Percentiles rank a stretch among this genome's conserved stretches.
phyloP scores from a whole-genome alignment of 83 land plant genomes.

The Isoetes engelmannii region DNA sequence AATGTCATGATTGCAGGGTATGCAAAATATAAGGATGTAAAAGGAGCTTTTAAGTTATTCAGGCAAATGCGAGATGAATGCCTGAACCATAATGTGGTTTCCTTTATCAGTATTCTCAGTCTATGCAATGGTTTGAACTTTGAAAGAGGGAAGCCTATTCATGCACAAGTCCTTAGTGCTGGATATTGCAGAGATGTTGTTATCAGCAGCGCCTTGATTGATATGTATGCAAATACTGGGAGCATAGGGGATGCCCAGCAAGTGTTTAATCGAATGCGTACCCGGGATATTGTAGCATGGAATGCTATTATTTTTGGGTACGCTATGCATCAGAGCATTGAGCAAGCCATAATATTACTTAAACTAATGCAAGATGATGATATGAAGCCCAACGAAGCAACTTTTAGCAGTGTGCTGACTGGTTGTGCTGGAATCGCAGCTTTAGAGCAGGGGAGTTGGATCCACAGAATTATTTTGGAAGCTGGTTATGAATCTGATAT shows the following conservation, averaged over 20 bases:
- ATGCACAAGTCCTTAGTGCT: too few species aligned
- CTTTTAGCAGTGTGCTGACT: slow-evolving; percentile 30
- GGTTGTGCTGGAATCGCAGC: slow-evolving; percentile 43
- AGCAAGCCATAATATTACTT: not conserved
- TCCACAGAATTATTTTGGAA: slow-evolving; percentile 25
- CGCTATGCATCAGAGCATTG: slow-evolving; percentile 30
- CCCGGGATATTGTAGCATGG: slow-evolving; percentile 34
- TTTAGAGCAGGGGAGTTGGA: slow-evolving; percentile 32
- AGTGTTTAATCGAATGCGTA: slow-evolving; percentile 25
- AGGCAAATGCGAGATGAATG: too few species aligned
- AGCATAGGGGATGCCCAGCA: slow-evolving; percentile 25
- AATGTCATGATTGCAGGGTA: too few species aligned
- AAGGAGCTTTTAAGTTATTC: too few species aligned
- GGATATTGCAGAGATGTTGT: slow-evolving; percentile 11
- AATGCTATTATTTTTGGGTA: slow-evolving; percentile 40
- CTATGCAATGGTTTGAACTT: too few species aligned
- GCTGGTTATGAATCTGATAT: slow-evolving; percentile 5
- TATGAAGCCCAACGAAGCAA: slow-evolving; percentile 25
- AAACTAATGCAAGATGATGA: not conserved
- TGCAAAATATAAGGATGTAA: too few species aligned
- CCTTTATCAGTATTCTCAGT: too few species aligned
- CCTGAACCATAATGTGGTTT: too few species aligned
- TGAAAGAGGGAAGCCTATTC: too few species aligned
- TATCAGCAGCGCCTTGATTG: slow-evolving; percentile 30
- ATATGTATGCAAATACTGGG: slow-evolving; percentile 19